Evolutionary conservation across 2,329 filamentous ascomycete species (phyloP), one percentile per base, ranked within the genome.

Genomic region (Xylaria sp.): DNA sequence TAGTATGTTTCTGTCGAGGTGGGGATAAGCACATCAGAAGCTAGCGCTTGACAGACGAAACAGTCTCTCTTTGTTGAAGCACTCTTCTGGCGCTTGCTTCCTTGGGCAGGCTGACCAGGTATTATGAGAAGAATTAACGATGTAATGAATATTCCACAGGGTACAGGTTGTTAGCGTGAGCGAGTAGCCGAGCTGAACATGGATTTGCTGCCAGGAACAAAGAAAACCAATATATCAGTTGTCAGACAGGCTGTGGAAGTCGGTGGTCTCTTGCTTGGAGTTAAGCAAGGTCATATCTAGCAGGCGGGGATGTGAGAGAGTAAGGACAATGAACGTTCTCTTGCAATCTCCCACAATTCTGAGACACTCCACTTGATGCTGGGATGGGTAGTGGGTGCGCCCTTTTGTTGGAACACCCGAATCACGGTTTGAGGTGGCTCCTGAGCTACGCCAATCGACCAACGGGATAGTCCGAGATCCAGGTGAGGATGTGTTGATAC

Each of bases 31-130:
- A 65, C 62, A 64, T 66, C 66, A 66, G 66, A 67, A 65, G 65
- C 63, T 66, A 64, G 63, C 58, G 59, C 46, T 49, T 62, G 58
- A 65, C 62, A 68, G 66, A 67, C 65, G 69, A 67, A 66, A 71
- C 68, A 65, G 60, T 57, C 34, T 68, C 68, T 67, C 70, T 72
- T 72, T 71, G 69, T 72, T 62, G 49, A 65, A 59, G 59, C 50
- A 61, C 63, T 61, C 59, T 64, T 59, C 68, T 64, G 68, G 68
- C 67, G 60, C 63, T 63, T 71, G 65, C 68, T 68, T 69, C 60
- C 55, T 61, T 49, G 55, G 62, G 5, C 62, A 68, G 61, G 64
- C 61, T 67, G 65, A 64, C 57, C 52, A 62, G 60, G 58, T 57
- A 62, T 60, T 46, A 46, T 46, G 42, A 42, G 59, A 64, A 63